Conservation (phyloP, 352 stramenopile genomes). For the Elongisporangium anandrum region DNA sequence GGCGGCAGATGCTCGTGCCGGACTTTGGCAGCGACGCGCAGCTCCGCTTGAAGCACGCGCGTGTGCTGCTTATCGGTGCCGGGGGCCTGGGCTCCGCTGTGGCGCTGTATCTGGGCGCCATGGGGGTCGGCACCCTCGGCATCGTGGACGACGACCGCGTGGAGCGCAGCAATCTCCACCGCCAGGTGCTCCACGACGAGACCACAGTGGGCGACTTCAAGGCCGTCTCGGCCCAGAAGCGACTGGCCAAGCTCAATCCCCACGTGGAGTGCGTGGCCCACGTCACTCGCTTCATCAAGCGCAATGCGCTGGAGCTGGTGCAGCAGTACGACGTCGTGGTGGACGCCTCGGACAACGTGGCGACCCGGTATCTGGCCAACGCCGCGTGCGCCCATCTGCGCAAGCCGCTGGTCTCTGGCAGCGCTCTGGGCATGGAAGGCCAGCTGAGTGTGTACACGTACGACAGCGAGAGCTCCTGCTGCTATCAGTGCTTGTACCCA, state of each 20-base stretch:
- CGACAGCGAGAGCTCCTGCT: constrained; percentile 48
- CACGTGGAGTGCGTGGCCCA: constrained; percentile 56
- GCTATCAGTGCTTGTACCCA: constrained; percentile 98
- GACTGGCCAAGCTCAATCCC: constrained; percentile 73
- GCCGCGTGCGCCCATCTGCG: constrained; percentile 86
- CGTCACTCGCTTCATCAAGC: constrained; percentile 43
- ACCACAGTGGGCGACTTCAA: constrained; percentile 83
- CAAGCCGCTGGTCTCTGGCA: constrained; percentile 92
- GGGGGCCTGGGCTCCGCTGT: constrained; percentile 95
- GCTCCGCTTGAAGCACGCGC: constrained; percentile 61
- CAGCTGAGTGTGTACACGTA: constrained; percentile 96
- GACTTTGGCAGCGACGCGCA: constrained; percentile 91
- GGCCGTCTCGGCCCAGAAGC: constrained; percentile 76
- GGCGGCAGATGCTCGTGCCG: constrained; percentile 92
- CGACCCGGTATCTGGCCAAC: constrained; percentile 95
- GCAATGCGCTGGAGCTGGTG: constrained; percentile 84
- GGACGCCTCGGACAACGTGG: constrained; percentile 95
- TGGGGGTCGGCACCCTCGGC: constrained; percentile 91
- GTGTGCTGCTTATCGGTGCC: constrained; percentile 90
- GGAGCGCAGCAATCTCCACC: constrained; percentile 96
- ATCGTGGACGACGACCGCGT: constrained; percentile 95
- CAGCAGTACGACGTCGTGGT: constrained; percentile 89
- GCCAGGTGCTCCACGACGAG: constrained; percentile 94
- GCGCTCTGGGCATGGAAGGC: constrained; percentile 94
- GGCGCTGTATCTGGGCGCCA: constrained; percentile 92